Base-by-base conservation (phyloP, 352 stramenopile species). In the Halophytophthora polymorphica region DNA sequence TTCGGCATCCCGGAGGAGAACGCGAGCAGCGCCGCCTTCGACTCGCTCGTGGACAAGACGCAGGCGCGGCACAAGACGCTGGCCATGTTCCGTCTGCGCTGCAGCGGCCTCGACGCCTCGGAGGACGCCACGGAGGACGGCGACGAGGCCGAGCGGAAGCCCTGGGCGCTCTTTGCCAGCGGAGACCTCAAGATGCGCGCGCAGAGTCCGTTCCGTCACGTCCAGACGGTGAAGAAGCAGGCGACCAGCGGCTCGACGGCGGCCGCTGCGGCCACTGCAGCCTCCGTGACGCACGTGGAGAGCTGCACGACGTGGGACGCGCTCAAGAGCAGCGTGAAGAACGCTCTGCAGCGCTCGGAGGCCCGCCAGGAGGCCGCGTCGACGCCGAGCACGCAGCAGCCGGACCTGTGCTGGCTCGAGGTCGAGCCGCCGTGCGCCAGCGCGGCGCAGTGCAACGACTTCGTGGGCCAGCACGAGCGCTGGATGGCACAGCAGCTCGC, bases 321-420 rank as follows among this genome's bases (percentile, higher is more conserved):
- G 1, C 64, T 90, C 14, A 69, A 72, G 13, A 41, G 66, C 10
- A 61, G 47, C 36, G 43, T 90, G 17, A 42, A 69, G 15, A n/a
- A 51, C 4, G 53, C 56, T 2, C 34, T 81, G 12, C 25, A 31
- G 25, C 4, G 25, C 8, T 31, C 25, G 8, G 19, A 7, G 33
- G 13, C 6, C 11, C 6, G 11, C 3, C 6, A 38, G 13, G 33
- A 38, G 6, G 33, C 33, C 15, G 13, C 18, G 34, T 42, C 2
- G 25, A 35, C 50, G 17, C 13, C 48, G 28, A 59, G 19, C 19
- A 38, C n/a, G n/a, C n/a, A 61, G 14, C 47, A 56, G 43, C 49
- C 85, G 17, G 77, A 86, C 45, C 42, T 94, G 2, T 86, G 74
- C 37, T 94, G 83, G 83, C 35, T 91, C 2, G 81, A 94, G 54